Conservation (phyloP, 805 yeast species). For the Myxozyma lipomycoides region DNA sequence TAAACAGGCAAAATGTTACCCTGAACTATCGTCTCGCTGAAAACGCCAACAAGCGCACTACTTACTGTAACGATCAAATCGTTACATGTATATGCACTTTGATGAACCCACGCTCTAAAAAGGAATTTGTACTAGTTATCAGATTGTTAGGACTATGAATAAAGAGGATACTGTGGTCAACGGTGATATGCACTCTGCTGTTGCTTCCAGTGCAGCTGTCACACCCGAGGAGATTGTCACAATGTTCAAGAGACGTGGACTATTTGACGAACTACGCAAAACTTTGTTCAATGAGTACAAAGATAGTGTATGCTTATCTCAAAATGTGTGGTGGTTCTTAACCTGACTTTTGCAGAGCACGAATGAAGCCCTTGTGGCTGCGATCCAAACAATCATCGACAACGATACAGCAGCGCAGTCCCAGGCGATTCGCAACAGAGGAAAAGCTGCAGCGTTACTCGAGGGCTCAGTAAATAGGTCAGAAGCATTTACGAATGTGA, state of each 20-base stretch:
- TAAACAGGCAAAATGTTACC: too few relatives aligned
- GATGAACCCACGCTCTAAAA: too few relatives aligned
- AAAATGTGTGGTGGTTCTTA: too few relatives aligned
- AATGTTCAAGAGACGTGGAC: constrained; percentile 28
- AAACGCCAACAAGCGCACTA: too few relatives aligned
- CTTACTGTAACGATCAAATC: too few relatives aligned
- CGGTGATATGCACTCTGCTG: too few relatives aligned
- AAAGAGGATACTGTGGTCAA: too few relatives aligned
- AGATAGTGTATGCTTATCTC: constrained; percentile 15
- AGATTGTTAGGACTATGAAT: too few relatives aligned
- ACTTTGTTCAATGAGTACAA: constrained; percentile 23
- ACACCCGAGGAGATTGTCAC: constrained; percentile 39
- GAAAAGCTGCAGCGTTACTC: constrained; percentile 29
- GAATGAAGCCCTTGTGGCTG: constrained; percentile 8
- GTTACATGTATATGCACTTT: too few relatives aligned
- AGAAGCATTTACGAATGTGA: constrained; percentile 20
- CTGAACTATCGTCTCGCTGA: too few relatives aligned
- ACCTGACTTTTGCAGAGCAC: neutral
- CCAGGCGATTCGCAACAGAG: constrained; percentile 20
- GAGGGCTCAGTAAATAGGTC: constrained; percentile 30
- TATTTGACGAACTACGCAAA: constrained; percentile 28
- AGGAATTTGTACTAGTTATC: too few relatives aligned
- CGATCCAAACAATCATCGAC: constrained; percentile 14
- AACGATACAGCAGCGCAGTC: constrained; percentile 15
- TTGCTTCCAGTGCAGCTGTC: too few relatives aligned